These are phyloP conservation scores for Salinomyces thailandicus DNA, from an alignment of 2,329 filamentous ascomycete genomes.

Conservation along the genomic window DNA sequence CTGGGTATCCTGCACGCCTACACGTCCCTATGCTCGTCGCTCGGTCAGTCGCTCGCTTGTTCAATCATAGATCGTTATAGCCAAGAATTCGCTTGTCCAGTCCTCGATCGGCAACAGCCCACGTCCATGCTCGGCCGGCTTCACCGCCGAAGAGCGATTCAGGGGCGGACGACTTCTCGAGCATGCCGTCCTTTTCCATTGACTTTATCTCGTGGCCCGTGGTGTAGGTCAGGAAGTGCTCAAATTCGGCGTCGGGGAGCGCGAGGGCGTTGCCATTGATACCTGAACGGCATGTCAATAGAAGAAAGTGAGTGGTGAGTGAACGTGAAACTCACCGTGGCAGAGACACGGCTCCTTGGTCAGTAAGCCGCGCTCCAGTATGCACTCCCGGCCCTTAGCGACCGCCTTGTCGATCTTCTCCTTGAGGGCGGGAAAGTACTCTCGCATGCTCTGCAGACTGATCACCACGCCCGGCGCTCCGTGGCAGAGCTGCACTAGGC, in stretches of 20 bases:
- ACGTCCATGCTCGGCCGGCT: constrained; percentile 34
- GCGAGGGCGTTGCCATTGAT: constrained; percentile 55
- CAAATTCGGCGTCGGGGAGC: constrained; percentile 38
- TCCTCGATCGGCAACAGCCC: constrained; percentile 34
- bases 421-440: constrained; percentile 46
- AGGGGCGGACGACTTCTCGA: constrained; percentile 42
- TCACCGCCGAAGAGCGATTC: constrained; percentile 39
- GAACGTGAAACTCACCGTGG: constrained; percentile 31
- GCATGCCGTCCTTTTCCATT: constrained; percentile 42
- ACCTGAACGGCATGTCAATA: constrained; percentile 22
- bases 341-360: constrained; percentile 57
- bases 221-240: constrained; percentile 50
- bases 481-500: constrained; percentile 56
- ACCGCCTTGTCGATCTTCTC: constrained; percentile 46
- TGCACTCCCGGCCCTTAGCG: constrained; percentile 40
- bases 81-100: constrained; percentile 38
- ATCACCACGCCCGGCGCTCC: constrained; percentile 54
- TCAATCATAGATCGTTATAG: constrained; percentile 39
- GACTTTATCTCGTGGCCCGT: constrained; percentile 47
- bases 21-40: no score
- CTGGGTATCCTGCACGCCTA: no score
- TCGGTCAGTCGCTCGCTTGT: background rate
- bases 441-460: constrained; percentile 46
- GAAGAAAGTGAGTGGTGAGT: background rate
- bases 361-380: constrained; percentile 48